phyloP scores from a whole-genome alignment of 305 asterid genomes.

The Solanum aculeatissimum region DNA sequence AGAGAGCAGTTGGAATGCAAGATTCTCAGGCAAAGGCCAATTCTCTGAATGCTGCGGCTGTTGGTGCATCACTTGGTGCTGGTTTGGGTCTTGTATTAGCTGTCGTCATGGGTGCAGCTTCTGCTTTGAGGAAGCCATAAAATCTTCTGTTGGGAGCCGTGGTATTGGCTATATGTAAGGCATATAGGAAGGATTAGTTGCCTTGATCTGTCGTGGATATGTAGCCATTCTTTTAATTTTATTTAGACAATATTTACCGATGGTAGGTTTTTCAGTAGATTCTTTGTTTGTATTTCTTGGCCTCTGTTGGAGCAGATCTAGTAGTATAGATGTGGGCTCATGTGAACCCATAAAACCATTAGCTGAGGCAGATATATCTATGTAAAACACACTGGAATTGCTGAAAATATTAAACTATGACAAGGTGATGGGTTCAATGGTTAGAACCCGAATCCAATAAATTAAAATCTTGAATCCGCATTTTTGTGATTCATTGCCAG shows the following conservation, averaged over 20 bases:
- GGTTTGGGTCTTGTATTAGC: constrained; percentile 91
- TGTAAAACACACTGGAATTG: neutral
- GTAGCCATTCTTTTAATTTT: neutral
- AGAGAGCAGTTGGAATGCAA: constrained; percentile 45
- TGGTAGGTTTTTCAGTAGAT: neutral
- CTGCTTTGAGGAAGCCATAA: constrained; percentile 94
- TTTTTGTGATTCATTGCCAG: neutral
- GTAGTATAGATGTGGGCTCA: neutral
- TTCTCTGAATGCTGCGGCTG: constrained; percentile 64
- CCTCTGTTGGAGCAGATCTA: neutral
- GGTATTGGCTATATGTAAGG: neutral
- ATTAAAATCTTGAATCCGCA: neutral
- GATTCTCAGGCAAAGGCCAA: constrained; percentile 48
- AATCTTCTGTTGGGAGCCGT: neutral
- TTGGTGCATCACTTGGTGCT: constrained; percentile 97
- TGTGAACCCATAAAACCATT: neutral
- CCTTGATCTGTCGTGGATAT: neutral
- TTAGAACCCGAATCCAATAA: neutral
- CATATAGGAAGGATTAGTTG: neutral
- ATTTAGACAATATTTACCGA: neutral
- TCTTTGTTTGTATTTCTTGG: neutral
- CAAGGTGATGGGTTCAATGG: neutral
- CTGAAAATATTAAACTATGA: neutral
- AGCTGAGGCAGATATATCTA: neutral
- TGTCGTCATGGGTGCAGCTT: constrained; percentile 96